Percentiles rank a stretch among this genome's conserved stretches.
These are phyloP conservation scores for Candida glaebosa DNA, from an alignment of 805 yeast species.

Conservation along the genomic window DNA sequence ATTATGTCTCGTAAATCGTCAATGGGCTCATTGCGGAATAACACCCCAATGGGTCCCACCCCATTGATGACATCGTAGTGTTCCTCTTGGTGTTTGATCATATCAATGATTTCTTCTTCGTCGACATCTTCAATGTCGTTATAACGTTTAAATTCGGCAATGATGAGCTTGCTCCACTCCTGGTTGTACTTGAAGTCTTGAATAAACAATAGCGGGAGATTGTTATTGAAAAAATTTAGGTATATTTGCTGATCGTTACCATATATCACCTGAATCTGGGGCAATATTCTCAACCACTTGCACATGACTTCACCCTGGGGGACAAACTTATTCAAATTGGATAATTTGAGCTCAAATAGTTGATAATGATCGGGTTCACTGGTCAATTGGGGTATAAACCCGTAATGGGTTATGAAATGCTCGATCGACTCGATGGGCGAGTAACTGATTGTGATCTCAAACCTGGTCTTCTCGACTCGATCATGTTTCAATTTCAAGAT, in stretches of 20 bases:
- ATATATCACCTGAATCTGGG: conserved; percentile 21
- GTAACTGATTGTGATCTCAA: conserved; percentile 25
- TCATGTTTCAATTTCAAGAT: conserved; percentile 56
- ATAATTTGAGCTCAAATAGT: conserved; percentile 7
- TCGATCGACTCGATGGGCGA: conserved; percentile 19
- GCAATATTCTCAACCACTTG: conserved; percentile 28
- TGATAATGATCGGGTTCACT: conserved; percentile 6
- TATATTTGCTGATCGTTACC: conserved; percentile 8
- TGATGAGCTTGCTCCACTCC: conserved; percentile 27
- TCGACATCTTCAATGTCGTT: conserved; percentile 19
- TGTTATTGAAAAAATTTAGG: conserved; percentile 15
- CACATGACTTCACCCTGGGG: conserved; percentile 8
- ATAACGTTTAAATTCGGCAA: conserved; percentile 18
- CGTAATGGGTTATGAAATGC: conserved; percentile 26
- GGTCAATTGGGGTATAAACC: conserved; percentile 24
- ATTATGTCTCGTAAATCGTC: conserved; percentile 1
- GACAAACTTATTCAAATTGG: neutral
- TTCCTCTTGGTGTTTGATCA: conserved; percentile 23
- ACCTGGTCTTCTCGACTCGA: conserved; percentile 5
- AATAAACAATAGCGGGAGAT: conserved; percentile 35
- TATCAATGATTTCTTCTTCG: conserved; percentile 20
- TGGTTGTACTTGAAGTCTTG: conserved; percentile 72
- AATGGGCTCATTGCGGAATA: conserved; percentile 2
- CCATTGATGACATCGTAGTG: conserved; percentile 24
- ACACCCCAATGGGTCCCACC: conserved; percentile 20